Conservation (phyloP, 352 stramenopile species). For the Globisporangium perplexum region DNA sequence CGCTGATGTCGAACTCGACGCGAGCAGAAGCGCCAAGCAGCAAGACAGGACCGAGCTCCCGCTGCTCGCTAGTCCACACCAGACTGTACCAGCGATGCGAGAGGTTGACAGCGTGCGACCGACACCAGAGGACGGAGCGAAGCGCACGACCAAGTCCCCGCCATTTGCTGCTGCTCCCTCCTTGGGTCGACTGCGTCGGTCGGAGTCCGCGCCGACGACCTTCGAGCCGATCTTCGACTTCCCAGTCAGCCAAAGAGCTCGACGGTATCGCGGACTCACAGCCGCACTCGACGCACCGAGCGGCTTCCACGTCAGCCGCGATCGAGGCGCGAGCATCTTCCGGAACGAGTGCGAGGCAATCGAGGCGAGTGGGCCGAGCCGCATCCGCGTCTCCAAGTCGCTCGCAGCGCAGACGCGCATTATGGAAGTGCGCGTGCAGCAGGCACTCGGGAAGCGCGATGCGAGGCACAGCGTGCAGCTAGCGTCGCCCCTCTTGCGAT, state of each 20-base stretch:
- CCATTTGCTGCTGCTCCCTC: neutral
- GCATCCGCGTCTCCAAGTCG: constrained; percentile 41
- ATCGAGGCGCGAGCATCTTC: constrained; percentile 45
- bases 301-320: constrained; percentile 26
- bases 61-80: too few species aligned
- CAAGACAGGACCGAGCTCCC: too few species aligned
- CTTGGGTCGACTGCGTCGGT: constrained; percentile 9
- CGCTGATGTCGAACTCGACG: too few species aligned
- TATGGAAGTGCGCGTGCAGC: constrained; percentile 33
- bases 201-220: constrained; percentile 40
- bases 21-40: too few species aligned
- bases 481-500: constrained; percentile 25
- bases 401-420: constrained; percentile 29
- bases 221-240: constrained; percentile 16
- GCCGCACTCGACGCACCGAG: constrained; percentile 23
- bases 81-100: too few species aligned
- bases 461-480: constrained; percentile 5
- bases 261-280: constrained; percentile 35
- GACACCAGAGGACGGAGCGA: neutral
- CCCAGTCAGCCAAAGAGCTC: constrained; percentile 18
- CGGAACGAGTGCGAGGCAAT: constrained; percentile 38
- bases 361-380: constrained; percentile 19
- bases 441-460: constrained; percentile 32
- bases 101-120: neutral
- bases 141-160: neutral